Evolutionary conservation across 345 rosid species (phyloP).

Genomic region (Rhizophora mangle): DNA sequence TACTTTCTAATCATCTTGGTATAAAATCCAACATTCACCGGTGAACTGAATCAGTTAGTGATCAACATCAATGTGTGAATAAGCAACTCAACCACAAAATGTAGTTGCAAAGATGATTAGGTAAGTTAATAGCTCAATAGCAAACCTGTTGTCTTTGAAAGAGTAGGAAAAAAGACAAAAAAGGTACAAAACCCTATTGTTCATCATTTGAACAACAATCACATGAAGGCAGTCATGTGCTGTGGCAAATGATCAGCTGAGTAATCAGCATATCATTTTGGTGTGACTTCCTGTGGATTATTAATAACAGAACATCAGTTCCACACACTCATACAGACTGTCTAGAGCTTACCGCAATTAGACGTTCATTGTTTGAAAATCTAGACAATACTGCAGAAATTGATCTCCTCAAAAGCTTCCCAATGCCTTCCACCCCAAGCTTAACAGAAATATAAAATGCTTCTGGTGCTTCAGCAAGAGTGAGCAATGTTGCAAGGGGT

Average conservation of each 20-base stretch:
- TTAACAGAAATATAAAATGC: conserved; percentile 92
- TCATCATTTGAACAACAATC: too few relatives aligned
- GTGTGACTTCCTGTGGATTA: not conserved
- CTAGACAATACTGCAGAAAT: conserved; percentile 72
- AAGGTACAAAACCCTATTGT: too few relatives aligned
- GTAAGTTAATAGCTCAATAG: too few relatives aligned
- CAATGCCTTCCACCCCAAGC: conserved; percentile 93
- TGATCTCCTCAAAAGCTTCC: conserved; percentile 88
- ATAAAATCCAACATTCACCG: not conserved
- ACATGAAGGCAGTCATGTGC: too few relatives aligned
- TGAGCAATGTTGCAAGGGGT: conserved; percentile 70
- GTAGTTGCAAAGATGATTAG: too few relatives aligned
- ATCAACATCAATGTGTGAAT: too few relatives aligned
- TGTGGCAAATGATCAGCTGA: not conserved
- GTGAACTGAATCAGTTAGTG: too few relatives aligned
- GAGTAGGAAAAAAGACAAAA: too few relatives aligned
- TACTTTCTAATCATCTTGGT: not conserved
- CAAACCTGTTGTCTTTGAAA: too few relatives aligned
- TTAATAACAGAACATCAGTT: not conserved
- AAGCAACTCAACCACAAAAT: too few relatives aligned
- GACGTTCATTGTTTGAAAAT: conserved; percentile 79
- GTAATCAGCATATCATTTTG: not conserved
- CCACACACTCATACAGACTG: not conserved
- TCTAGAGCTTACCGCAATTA: conserved; percentile 57
- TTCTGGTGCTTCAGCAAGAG: conserved; percentile 92